Evolutionary conservation across 768 basidiomycete species (phyloP).

Genomic region (Termitomyces sp.): DNA sequence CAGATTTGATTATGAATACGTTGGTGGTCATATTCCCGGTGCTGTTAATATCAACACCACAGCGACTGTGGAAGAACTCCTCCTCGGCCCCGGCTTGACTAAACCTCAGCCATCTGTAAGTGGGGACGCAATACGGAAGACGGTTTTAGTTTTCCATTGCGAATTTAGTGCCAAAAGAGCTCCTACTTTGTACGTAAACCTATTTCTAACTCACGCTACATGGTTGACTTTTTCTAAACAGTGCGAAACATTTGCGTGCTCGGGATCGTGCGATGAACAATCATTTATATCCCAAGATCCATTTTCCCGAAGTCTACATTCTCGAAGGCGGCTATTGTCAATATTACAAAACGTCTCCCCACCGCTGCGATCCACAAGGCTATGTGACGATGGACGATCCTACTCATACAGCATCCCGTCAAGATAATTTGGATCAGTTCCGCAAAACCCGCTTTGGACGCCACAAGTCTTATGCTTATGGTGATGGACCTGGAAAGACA

Average conservation of each 20-base stretch:
- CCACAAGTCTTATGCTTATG: conserved; percentile 89
- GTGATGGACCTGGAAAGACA: conserved; percentile 55
- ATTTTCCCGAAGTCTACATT: conserved; percentile 96
- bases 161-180: conserved; percentile 95
- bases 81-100: conserved; percentile 53
- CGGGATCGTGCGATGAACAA: conserved; percentile 88
- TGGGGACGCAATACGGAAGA: conserved; percentile 71
- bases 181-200: conserved; percentile 81
- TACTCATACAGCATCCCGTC: conserved; percentile 69
- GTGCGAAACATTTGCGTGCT: conserved; percentile 90
- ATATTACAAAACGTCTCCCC: conserved; percentile 67
- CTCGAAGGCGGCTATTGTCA: conserved; percentile 94
- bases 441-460: conserved; percentile 84
- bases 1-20: conserved; percentile 95
- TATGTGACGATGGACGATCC: conserved; percentile 98
- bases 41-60: conserved; percentile 90
- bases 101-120: conserved; percentile 69
- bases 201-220: not conserved
- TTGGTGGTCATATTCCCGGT: conserved; percentile 88
- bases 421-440: conserved; percentile 88
- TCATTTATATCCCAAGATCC: conserved; percentile 84
- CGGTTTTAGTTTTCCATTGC: conserved; percentile 93
- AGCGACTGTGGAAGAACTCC: conserved; percentile 69
- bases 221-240: conserved; percentile 22
- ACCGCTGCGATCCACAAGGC: conserved; percentile 71